Conservation (phyloP, 1,284 basidiomycete species). For the Laetiporus sulphureus region DNA sequence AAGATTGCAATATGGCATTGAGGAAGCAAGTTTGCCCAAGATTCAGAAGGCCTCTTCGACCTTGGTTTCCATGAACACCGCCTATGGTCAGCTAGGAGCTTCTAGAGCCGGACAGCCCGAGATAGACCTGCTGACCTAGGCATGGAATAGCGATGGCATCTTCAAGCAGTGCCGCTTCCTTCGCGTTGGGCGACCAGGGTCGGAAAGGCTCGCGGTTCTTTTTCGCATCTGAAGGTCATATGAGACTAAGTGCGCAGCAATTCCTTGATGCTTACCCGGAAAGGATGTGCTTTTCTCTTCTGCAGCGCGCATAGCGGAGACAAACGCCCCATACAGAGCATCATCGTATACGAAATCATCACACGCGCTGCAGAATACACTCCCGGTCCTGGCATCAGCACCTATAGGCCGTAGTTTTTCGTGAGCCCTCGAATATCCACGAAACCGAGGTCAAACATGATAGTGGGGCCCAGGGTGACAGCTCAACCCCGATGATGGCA, state of each 20-base stretch:
- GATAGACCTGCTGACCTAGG: slow-evolving; percentile 42
- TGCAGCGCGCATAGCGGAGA: slow-evolving; percentile 31
- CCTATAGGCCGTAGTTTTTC: too few relatives aligned
- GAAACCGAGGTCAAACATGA: too few relatives aligned
- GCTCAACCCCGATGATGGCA: too few relatives aligned
- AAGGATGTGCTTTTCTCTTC: slow-evolving; percentile 49
- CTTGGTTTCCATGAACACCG: slow-evolving; percentile 29
- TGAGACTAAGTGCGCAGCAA: slow-evolving; percentile 1
- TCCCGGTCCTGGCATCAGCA: slow-evolving; percentile 50
- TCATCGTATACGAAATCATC: slow-evolving; percentile 52
- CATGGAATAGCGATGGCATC: slow-evolving; percentile 43
- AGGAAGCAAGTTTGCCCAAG: slow-evolving; percentile 95
- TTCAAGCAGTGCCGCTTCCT: slow-evolving; percentile 32
- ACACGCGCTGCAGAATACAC: slow-evolving; percentile 52
- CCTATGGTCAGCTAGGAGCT: background rate
- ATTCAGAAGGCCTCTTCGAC: slow-evolving; percentile 83
- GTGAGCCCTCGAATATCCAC: too few relatives aligned
- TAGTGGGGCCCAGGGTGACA: too few relatives aligned
- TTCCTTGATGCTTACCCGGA: slow-evolving; percentile 32
- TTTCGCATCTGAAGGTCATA: slow-evolving; percentile 29
- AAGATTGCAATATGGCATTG: slow-evolving; percentile 89
- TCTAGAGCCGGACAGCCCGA: too few relatives aligned
- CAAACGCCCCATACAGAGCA: slow-evolving; percentile 33
- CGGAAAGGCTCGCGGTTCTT: slow-evolving; percentile 36
- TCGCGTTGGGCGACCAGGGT: slow-evolving; percentile 35